phyloP scores from a whole-genome alignment of 83 land plant species.

The Picea abies region DNA sequence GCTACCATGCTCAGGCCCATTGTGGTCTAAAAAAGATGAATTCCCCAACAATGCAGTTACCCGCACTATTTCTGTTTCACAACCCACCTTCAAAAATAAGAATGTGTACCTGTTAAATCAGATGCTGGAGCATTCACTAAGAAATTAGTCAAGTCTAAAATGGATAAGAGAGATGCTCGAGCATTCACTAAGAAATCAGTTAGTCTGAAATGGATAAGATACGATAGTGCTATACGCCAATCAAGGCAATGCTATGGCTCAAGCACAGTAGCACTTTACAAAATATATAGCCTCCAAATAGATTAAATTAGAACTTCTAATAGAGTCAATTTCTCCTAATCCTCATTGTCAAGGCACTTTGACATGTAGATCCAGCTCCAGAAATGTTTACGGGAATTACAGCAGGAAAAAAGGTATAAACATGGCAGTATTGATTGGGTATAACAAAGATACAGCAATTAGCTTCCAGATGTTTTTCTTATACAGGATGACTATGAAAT shows the following conservation, averaged over 20 bases:
- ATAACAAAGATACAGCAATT: too few relatives aligned
- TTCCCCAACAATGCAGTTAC: conserved; percentile 85
- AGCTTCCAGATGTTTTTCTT: too few relatives aligned
- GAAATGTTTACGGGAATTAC: not conserved
- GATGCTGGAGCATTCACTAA: conserved; percentile 26
- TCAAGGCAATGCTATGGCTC: conserved; percentile 15
- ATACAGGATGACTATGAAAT: too few relatives aligned
- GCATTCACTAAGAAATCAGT: conserved; percentile 19
- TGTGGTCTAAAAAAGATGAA: conserved; percentile 77
- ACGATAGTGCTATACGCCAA: conserved; percentile 1
- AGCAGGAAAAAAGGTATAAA: not conserved
- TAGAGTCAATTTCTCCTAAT: not conserved
- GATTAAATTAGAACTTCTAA: conserved; percentile 6
- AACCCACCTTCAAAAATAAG: conserved; percentile 71
- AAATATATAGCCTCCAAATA: not conserved
- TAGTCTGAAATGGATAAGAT: conserved; percentile 5
- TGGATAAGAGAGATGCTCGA: conserved; percentile 19
- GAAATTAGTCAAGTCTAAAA: not conserved
- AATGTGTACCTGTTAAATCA: conserved; percentile 54
- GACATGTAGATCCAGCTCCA: conserved; percentile 7
- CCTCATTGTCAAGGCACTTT: conserved; percentile 2
- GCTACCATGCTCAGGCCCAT: conserved; percentile 84
- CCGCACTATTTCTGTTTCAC: conserved; percentile 89
- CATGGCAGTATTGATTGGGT: conserved; percentile 9
- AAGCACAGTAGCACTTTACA: conserved; percentile 14